Percentiles rank a stretch among this genome's conserved stretches.
phyloP scores from a whole-genome alignment of 148 eudicot species.

The Persicaria tinctoria region DNA sequence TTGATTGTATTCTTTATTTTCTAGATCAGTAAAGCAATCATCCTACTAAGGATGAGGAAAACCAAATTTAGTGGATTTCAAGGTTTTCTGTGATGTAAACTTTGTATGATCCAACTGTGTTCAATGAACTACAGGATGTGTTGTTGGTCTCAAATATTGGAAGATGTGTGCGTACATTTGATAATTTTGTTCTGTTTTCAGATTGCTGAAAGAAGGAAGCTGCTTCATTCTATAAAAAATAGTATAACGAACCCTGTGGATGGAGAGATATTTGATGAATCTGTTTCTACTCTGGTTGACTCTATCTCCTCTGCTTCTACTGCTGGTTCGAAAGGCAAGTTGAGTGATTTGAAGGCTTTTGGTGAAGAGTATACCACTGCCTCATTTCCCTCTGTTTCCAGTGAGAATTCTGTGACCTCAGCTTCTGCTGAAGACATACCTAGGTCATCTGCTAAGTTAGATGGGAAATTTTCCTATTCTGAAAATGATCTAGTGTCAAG shows the following conservation, averaged over 20 bases:
- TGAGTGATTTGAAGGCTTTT: not conserved
- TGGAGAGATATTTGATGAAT: constrained; percentile 17
- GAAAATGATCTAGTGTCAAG: constrained; percentile 18
- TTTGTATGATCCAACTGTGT: not conserved
- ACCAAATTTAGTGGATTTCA: not conserved
- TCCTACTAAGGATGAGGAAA: no score
- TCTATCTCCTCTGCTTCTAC: constrained; percentile 13
- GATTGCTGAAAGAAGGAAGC: constrained; percentile 79
- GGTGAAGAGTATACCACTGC: not conserved
- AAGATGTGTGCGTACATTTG: constrained; percentile 1
- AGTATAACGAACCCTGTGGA: constrained; percentile 35
- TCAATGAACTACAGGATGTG: not conserved
- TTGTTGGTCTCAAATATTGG: not conserved
- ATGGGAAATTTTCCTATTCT: constrained; percentile 14
- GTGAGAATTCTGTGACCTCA: constrained; percentile 1
- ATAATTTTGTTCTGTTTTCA: constrained; percentile 22
- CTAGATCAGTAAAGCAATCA: no score
- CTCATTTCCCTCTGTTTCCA: constrained; percentile 14
- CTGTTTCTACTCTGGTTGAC: constrained; percentile 12
- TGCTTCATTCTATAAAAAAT: constrained; percentile 57
- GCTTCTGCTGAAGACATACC: constrained; percentile 15
- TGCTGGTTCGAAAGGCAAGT: constrained; percentile 8
- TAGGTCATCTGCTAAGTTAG: constrained; percentile 23
- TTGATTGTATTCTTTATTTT: no score
- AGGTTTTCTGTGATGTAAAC: not conserved